A percentile compares a stretch with the other conserved stretches of the same genome.
phyloP scores from a whole-genome alignment of 176 grass and related monocot genomes.

The Tillandsia fasciculata region DNA sequence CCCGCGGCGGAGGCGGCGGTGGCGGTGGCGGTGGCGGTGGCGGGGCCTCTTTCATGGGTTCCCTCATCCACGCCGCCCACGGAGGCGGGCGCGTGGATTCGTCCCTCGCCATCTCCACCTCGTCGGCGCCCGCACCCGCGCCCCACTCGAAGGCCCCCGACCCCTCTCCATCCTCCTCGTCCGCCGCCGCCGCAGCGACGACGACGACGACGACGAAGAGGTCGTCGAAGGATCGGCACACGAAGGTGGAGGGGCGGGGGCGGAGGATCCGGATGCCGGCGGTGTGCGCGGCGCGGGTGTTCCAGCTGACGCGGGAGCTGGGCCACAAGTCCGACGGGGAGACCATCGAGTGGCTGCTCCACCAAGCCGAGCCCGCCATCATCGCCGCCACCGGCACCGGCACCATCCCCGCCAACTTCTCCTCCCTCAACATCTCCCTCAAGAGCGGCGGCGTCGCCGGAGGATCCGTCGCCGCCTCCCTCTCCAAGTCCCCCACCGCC shows the following conservation, averaged over 20 bases:
- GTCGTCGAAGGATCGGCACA: constrained; percentile 83
- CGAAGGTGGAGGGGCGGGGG: constrained; percentile 90
- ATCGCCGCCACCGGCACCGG: constrained; percentile 88
- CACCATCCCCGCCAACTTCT: constrained; percentile 87
- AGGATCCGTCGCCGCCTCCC: constrained; percentile 21
- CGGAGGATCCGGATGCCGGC: constrained; percentile 97
- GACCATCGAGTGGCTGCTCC: constrained; percentile 95
- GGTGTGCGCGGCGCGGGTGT: constrained; percentile 84
- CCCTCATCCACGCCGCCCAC: constrained; percentile 33
- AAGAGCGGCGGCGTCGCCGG: constrained; percentile 33
- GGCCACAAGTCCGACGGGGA: constrained; percentile 97
- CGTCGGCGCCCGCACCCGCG: neutral
- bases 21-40: constrained; percentile 11
- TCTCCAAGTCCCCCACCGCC: constrained; percentile 4
- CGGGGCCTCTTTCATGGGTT: constrained; percentile 60
- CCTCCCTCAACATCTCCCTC: constrained; percentile 70
- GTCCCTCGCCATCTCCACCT: constrained; percentile 28
- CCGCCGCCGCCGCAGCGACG: constrained; percentile 22
- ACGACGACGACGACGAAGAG: constrained; percentile 32
- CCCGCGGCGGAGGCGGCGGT: constrained; percentile 20
- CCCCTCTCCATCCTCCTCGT: neutral
- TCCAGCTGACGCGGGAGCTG: constrained; percentile 96
- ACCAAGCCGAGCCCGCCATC: constrained; percentile 93
- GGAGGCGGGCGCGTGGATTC: constrained; percentile 7
- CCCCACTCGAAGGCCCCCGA: neutral